A percentile compares a stretch with the other conserved stretches of the same genome.
phyloP scores from a whole-genome alignment of 2,329 filamentous ascomycete species.

The Paracamarosporium sp. region DNA sequence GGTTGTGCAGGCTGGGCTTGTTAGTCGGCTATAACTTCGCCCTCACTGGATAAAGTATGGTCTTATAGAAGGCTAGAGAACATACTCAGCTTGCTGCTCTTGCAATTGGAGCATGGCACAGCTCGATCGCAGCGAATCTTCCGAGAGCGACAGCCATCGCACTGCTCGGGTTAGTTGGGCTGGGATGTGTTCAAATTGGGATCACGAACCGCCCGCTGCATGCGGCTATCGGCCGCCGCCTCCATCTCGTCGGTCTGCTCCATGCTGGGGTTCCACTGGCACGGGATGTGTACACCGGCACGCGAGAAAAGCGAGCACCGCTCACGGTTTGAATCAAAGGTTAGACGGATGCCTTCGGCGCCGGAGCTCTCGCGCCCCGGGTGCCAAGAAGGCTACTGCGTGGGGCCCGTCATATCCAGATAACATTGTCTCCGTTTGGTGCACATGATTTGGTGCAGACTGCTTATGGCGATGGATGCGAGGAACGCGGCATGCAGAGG shows the following conservation, averaged over 20 bases:
- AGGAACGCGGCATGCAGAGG: background rate
- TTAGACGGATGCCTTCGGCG: constrained; percentile 9
- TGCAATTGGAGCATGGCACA: constrained; percentile 46
- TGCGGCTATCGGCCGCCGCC: constrained; percentile 23
- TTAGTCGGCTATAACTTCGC: background rate
- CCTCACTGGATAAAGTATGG: background rate
- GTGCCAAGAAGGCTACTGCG: constrained; percentile 2
- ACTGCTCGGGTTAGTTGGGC: constrained; percentile 25
- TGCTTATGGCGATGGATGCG: constrained; percentile 1
- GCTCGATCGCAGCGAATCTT: constrained; percentile 45
- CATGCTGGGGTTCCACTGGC: constrained; percentile 22
- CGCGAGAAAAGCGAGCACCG: constrained; percentile 20
- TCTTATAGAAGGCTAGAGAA: background rate
- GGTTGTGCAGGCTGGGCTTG: constrained; percentile 36
- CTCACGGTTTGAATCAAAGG: background rate
- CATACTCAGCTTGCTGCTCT: constrained; percentile 44
- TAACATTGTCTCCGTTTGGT: background rate
- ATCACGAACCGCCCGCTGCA: constrained; percentile 38
- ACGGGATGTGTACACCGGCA: constrained; percentile 1
- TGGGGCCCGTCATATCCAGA: background rate
- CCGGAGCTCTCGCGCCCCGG: constrained; percentile 26
- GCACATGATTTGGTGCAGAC: background rate
- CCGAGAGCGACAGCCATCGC: constrained; percentile 41
- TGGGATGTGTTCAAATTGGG: background rate
- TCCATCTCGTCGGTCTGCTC: constrained; percentile 41